Conservation (phyloP, 768 basidiomycete genomes). For the Gymnopilus dilepis region DNA sequence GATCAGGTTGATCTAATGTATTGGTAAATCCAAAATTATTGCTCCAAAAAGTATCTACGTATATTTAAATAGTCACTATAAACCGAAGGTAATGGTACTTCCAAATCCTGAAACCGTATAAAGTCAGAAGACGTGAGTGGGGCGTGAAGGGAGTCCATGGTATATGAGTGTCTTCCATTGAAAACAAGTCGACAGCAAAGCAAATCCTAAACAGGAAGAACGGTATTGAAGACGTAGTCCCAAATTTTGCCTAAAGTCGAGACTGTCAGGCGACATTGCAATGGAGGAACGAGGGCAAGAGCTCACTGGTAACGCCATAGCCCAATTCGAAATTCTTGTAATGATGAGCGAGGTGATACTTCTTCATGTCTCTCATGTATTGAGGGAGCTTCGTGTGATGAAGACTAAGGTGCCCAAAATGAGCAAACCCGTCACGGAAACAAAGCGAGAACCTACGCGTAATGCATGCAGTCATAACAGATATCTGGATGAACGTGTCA, state of each 20-base stretch:
- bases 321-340: constrained; percentile 99
- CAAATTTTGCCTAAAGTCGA: constrained; percentile 77
- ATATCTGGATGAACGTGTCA: constrained; percentile 54
- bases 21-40: not conserved
- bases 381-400: constrained; percentile 88
- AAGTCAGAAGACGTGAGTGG: not conserved
- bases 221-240: constrained; percentile 91
- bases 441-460: constrained; percentile 59
- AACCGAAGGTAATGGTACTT: not conserved
- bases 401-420: constrained; percentile 46
- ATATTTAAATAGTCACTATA: not conserved
- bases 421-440: not conserved
- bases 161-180: not conserved
- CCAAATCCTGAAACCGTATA: not conserved
- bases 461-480: constrained; percentile 90
- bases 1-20: not conserved
- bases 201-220: constrained; percentile 60
- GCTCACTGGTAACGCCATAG: constrained; percentile 91
- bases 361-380: constrained; percentile 93
- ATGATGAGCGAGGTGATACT: constrained; percentile 96
- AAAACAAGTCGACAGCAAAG: not conserved
- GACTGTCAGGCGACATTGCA: not conserved
- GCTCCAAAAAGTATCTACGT: not conserved
- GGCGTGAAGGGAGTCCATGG: not conserved
- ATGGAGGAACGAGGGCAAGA: constrained; percentile 3